Percentiles rank a stretch among this genome's conserved stretches.
phyloP scores from a whole-genome alignment of 2,329 filamentous ascomycete genomes.

The Diatrype stigma region DNA sequence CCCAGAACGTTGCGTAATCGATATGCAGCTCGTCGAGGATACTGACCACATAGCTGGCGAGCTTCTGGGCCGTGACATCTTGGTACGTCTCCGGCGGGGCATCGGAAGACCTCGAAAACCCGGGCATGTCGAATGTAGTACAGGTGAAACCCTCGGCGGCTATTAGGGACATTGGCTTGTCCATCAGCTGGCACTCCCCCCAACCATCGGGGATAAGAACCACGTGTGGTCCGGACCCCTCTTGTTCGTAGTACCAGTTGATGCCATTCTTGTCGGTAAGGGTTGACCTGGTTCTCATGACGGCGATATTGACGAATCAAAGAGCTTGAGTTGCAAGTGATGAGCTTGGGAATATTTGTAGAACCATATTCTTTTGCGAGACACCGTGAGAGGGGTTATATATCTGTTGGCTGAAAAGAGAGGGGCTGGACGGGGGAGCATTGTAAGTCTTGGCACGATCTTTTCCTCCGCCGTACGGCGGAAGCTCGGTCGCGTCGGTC shows the following conservation, averaged over 20 bases:
- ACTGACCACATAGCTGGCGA: neutral
- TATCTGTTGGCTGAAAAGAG: neutral
- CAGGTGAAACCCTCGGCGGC: neutral
- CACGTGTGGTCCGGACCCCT: neutral
- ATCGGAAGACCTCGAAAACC: neutral
- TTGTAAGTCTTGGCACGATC: neutral
- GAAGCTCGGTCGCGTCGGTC: neutral
- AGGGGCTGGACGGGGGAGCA: too few species aligned
- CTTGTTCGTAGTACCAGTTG: neutral
- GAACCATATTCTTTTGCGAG: neutral
- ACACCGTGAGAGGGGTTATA: neutral
- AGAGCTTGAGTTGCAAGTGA: neutral
- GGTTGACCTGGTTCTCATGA: neutral
- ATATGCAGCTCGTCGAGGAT: neutral
- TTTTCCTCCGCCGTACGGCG: neutral
- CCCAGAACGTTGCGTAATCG: neutral
- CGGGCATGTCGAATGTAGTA: neutral
- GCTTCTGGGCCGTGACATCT: neutral
- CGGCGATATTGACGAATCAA: neutral
- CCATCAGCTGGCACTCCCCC: neutral
- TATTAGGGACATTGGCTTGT: neutral
- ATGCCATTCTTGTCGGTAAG: neutral
- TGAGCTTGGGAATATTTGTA: neutral
- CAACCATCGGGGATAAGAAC: neutral
- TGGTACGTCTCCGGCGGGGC: neutral